Percentiles rank a stretch among this genome's conserved stretches.
phyloP scores from a whole-genome alignment of 306 rosid genomes.

The Luffa acutangula region DNA sequence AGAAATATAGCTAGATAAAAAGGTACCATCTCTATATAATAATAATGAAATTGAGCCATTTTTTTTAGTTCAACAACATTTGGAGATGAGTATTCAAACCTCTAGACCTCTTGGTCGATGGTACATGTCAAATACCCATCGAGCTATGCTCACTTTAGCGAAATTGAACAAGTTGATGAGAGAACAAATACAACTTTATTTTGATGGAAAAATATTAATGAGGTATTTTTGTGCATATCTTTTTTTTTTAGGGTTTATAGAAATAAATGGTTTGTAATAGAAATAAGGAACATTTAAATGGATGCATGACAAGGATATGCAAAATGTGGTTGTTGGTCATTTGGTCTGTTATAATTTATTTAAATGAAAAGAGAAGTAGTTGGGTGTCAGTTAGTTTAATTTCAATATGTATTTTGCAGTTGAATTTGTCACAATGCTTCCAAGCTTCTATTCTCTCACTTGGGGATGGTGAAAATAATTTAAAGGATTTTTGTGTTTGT shows the following conservation, averaged over 20 bases:
- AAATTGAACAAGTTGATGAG: not conserved
- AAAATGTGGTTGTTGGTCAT: conserved; percentile 3
- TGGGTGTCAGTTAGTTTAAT: not conserved
- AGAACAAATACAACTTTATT: not conserved
- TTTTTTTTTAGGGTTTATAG: not conserved
- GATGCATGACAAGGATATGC: not conserved
- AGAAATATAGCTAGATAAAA: not conserved
- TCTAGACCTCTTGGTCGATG: no score
- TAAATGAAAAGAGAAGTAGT: not conserved
- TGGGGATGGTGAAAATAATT: not conserved
- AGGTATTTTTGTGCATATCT: not conserved
- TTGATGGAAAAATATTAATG: not conserved
- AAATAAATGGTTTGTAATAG: not conserved
- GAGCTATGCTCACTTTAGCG: no score
- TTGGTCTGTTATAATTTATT: not conserved
- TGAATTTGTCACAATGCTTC: not conserved
- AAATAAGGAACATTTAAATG: not conserved
- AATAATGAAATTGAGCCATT: not conserved
- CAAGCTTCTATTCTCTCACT: not conserved
- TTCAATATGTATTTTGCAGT: not conserved
- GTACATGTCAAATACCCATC: no score
- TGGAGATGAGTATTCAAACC: no score
- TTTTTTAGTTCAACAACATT: no score
- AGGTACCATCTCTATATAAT: not conserved
- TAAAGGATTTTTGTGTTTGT: no score